Percentiles rank a stretch among this genome's conserved stretches.
Conservation (phyloP, 305 asterid species). For the Ajuga reptans region DNA sequence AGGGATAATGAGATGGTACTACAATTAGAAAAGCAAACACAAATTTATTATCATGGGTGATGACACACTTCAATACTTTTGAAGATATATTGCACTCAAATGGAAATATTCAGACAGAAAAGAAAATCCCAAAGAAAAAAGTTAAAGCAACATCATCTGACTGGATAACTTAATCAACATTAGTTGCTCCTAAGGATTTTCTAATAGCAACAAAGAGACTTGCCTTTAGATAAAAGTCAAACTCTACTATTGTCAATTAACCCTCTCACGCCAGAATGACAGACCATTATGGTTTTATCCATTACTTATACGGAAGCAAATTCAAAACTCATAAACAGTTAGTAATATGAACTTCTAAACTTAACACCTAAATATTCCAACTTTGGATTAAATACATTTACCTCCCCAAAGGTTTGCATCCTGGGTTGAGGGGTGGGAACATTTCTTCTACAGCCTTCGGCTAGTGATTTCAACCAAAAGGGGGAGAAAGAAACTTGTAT, state of each 20-base stretch:
- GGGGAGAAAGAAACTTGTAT: neutral
- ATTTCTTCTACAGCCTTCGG: neutral
- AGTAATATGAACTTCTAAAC: neutral
- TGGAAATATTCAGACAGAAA: neutral
- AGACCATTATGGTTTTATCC: neutral
- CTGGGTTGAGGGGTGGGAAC: neutral
- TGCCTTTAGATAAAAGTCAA: constrained; percentile 1
- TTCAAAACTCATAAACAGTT: neutral
- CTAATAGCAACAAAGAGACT: neutral
- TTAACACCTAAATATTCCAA: neutral
- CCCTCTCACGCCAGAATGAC: neutral
- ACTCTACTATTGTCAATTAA: neutral
- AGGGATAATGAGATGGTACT: constrained; percentile 8
- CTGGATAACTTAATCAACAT: constrained; percentile 17
- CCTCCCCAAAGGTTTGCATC: neutral
- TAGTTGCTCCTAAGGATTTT: neutral
- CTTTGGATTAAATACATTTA: neutral
- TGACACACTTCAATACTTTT: constrained; percentile 1
- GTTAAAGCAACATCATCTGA: constrained; percentile 3
- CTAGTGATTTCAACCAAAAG: neutral
- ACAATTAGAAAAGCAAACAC: neutral
- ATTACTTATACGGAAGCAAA: neutral
- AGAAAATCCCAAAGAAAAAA: neutral
- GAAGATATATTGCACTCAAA: constrained; percentile 7
- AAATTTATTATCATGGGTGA: neutral